phyloP scores from a whole-genome alignment of 2,329 filamentous ascomycete species.

The Trichoderma pleuroti region DNA sequence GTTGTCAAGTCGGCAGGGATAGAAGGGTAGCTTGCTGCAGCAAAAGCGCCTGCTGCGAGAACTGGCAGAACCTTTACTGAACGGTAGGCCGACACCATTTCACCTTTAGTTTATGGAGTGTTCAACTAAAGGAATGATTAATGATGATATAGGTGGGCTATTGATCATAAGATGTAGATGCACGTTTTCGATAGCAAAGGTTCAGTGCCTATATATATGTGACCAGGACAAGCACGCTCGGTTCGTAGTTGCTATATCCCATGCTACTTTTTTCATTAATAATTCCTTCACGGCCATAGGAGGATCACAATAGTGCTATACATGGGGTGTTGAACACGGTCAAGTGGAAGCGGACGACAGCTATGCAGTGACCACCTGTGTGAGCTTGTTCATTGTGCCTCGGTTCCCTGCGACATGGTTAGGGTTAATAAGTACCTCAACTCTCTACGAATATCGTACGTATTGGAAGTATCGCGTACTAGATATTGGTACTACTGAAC shows the following conservation, averaged over 20 bases:
- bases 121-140: not conserved
- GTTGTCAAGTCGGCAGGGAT: constrained; percentile 50
- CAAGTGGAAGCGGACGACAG: not conserved
- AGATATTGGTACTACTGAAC: not conserved
- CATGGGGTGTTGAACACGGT: not conserved
- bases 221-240: not conserved
- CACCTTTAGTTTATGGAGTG: not conserved
- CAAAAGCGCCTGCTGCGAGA: constrained; percentile 6
- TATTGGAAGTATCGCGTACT: not conserved
- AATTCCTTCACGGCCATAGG: not conserved
- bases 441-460: not conserved
- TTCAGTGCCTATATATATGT: not conserved
- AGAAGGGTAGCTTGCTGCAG: constrained; percentile 37
- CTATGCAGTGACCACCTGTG: not conserved
- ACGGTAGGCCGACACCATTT: constrained; percentile 2
- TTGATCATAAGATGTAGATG: not conserved
- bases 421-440: not conserved
- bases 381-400: not conserved
- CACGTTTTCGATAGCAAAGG: not conserved
- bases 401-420: not conserved
- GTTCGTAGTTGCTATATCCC: not conserved
- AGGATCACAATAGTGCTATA: not conserved
- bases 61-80: constrained; percentile 10
- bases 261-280: not conserved
- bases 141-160: not conserved